phyloP scores from a whole-genome alignment of 352 stramenopile species.

The Phytopythium cucurbitacearum region DNA sequence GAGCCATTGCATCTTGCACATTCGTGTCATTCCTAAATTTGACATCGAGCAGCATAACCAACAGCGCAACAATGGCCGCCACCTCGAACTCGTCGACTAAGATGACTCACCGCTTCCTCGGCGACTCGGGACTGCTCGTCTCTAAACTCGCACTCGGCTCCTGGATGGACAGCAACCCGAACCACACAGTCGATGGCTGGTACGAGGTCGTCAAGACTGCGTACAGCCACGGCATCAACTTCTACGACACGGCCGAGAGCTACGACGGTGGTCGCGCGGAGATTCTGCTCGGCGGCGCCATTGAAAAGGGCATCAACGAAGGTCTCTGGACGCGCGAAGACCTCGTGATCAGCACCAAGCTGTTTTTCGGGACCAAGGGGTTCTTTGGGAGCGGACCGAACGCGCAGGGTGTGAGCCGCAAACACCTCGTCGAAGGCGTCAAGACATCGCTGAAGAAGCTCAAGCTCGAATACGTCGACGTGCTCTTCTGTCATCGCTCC shows the following conservation, averaged over 20 bases:
- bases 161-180: constrained; percentile 21
- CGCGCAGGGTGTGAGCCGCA: constrained; percentile 15
- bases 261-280: constrained; percentile 14
- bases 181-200: constrained; percentile 26
- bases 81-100: not conserved
- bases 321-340: constrained; percentile 13
- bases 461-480: constrained; percentile 20
- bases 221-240: constrained; percentile 22
- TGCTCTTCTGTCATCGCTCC: constrained; percentile 42
- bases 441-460: constrained; percentile 22
- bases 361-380: constrained; percentile 19
- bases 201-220: constrained; percentile 24
- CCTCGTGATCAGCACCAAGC: constrained; percentile 41
- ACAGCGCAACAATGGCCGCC: not conserved
- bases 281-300: constrained; percentile 13
- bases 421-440: constrained; percentile 19
- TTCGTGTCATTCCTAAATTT: too few species aligned
- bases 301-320: constrained; percentile 14
- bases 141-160: constrained; percentile 30
- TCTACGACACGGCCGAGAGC: constrained; percentile 27
- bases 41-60: too few species aligned
- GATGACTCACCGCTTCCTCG: constrained; percentile 47
- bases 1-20: too few species aligned
- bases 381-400: constrained; percentile 2
- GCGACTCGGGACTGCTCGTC: constrained; percentile 32